Percentiles rank a stretch among this genome's conserved stretches.
Conservation (phyloP, 257 asterid genomes). For the Pogostemon cablin region DNA sequence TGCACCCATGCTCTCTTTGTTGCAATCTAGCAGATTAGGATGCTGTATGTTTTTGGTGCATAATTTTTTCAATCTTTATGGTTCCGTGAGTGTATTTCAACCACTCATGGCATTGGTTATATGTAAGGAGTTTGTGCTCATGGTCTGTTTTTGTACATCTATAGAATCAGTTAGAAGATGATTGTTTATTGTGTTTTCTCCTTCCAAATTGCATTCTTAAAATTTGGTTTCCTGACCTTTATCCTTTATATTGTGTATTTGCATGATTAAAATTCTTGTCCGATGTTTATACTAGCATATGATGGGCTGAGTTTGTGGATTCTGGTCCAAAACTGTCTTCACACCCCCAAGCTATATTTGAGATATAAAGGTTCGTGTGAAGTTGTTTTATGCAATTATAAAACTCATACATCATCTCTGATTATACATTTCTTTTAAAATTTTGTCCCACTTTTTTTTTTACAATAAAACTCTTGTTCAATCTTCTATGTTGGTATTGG, state of each 20-base stretch:
- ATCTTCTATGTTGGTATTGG: not conserved
- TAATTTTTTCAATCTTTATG: not conserved
- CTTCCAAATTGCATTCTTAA: not conserved
- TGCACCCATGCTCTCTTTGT: not conserved
- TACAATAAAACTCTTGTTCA: not conserved
- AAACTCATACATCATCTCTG: constrained; percentile 1
- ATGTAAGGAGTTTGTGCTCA: no score
- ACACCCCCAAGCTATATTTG: no score
- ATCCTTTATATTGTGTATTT: not conserved
- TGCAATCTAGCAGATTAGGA: not conserved
- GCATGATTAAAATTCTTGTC: not conserved
- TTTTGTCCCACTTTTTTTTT: not conserved
- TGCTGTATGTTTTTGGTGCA: constrained; percentile 2
- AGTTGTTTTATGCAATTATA: not conserved
- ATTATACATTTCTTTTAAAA: not conserved
- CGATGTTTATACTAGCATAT: constrained; percentile 1
- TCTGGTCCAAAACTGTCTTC: not conserved
- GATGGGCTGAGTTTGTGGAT: constrained; percentile 9
- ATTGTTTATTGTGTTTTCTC: constrained; percentile 4
- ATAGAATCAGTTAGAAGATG: not conserved
- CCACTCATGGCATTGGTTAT: not conserved
- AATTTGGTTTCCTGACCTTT: not conserved
- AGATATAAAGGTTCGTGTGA: not conserved
- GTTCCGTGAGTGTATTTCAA: constrained; percentile 4
- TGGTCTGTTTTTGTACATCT: not conserved